Conservation (phyloP, 768 basidiomycete species). For the Pleurotus platypus region DNA sequence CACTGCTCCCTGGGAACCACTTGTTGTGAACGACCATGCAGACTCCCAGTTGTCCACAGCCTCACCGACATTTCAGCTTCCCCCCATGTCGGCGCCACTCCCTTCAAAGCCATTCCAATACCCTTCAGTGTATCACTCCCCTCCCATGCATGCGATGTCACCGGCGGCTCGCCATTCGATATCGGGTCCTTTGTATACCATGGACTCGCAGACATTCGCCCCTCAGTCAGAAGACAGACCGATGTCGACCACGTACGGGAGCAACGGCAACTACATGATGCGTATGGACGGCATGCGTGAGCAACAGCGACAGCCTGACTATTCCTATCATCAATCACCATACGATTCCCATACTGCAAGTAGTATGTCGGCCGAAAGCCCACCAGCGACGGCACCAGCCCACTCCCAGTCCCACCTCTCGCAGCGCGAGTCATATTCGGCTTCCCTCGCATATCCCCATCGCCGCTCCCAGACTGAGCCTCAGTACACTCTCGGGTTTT, state of each 20-base stretch:
- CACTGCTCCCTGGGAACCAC: slow-evolving; percentile 51
- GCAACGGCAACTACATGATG: slow-evolving; percentile 37
- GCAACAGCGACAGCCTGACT: slow-evolving; percentile 40
- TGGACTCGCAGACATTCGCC: slow-evolving; percentile 33
- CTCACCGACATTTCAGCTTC: slow-evolving; percentile 37
- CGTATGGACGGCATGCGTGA: slow-evolving; percentile 29
- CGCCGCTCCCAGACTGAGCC: slow-evolving; percentile 58
- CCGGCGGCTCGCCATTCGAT: slow-evolving; percentile 40
- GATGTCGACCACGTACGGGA: slow-evolving; percentile 41
- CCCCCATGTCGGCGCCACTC: slow-evolving; percentile 42
- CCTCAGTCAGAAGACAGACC: slow-evolving; percentile 50
- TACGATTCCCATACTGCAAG: slow-evolving; percentile 39
- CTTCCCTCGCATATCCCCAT: slow-evolving; percentile 38
- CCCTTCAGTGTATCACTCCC: slow-evolving; percentile 17
- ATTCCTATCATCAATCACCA: slow-evolving; percentile 48
- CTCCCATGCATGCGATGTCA: slow-evolving; percentile 35
- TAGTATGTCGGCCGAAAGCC: slow-evolving; percentile 35
- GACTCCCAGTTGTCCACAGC: slow-evolving; percentile 35
- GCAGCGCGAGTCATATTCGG: slow-evolving; percentile 27
- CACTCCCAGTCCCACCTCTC: slow-evolving; percentile 33
- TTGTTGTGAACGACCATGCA: slow-evolving; percentile 43
- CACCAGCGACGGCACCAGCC: slow-evolving; percentile 36
- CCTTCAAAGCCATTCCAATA: slow-evolving; percentile 46
- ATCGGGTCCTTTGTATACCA: slow-evolving; percentile 37
- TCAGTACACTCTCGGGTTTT: slow-evolving; percentile 42